Base-by-base conservation (phyloP, 108 stramenopile genomes). In the Chaetoceros tenuissimus region DNA sequence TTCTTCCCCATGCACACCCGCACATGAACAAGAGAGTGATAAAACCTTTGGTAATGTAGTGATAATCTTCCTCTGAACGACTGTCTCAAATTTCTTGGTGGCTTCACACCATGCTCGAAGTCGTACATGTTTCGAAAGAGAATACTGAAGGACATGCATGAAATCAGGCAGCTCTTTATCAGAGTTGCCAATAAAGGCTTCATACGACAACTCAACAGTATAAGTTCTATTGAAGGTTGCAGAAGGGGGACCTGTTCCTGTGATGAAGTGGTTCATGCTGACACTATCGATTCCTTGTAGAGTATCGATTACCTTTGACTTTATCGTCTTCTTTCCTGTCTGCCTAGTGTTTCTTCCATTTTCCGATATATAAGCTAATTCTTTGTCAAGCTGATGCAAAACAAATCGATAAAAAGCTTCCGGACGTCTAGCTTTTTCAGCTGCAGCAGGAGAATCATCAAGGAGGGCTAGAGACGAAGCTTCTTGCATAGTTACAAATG, bases 391-490 rank as follows among this genome's bases (percentile, higher is more conserved):
- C 40, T 89, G 84, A 58, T 89, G 82, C 20, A 81, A 63, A 29
- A 92, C 40, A 47, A 92, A 92, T 3, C 87, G 71, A 69, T 87
- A 92, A 26, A 92, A 81, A 19, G 91, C 84, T 57, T 88, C 87
- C 2, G 87, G 84, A 34, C 85, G 55, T 45, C 82, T 67, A n/a
- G 87, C 78, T 18, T 59, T 63, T 19, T 81, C 79, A 8, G 81
- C 72, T 18, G 87, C 78, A 18, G 74, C 77, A 1, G 85, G 80
- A 45, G 82, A 73, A 0, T 75, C 85, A 59, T 92, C 91, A 3
- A 92, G 57, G n/a, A 92, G 68, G 28, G 83, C 82, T 23, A 92
- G 67, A 40, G 82, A 74, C 43, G 68, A 72, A 8, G 91, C 86
- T 72, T 88, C 91, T 0, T 80, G 80, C 67, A 92, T 64, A 16